Base-by-base conservation (phyloP, 1,284 basidiomycete genomes). In the Taiwanofungus camphoratus region DNA sequence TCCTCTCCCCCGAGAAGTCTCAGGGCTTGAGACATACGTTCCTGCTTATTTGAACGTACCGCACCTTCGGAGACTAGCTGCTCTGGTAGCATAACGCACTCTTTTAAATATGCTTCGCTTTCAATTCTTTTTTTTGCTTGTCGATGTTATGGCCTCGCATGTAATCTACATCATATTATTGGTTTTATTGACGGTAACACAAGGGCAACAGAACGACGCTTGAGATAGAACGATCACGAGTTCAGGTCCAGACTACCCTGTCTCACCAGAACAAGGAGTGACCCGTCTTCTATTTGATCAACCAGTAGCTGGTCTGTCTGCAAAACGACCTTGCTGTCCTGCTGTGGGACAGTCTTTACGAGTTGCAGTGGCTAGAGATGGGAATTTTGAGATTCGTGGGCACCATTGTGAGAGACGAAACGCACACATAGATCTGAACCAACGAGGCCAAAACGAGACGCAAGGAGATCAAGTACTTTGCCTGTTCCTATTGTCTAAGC, bases 11-110 rank as follows among this genome's bases (percentile, higher is more conserved):
- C 79, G 91, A 39, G 88, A 92, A 59, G 87, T 93, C 27, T 87
- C 86, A 2, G 89, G 88, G 19, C 65, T 92, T 54, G 90, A 92
- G 70, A 91, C 88, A 20, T 92, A 91, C 56, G 87, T 91, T 23
- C 87, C 87, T 38, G 87, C 88, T 50, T 91, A 90, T 59, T 75
- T 92, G 54, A 88, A 85, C 54, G 85, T 91, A 44, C 82, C 87
- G 27, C 87, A 91, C 66, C 70, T 91, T 48, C 77, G 87, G 52
- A 78, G 87, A 55, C 70, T 91, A 55, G 87, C 87, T 52, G 85
- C 87, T 55, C 70, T 90, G 56, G 87, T 90, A 57, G 82, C 84
- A 66, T 87, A 71, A 58, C 45, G 44, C 42, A 42, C 23, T 49
- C 42, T 38, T 35, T n/a, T 34, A 32, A 23, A 31, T 39, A 33